Conservation (phyloP, 768 basidiomycete species). For the Rhodotorula diobovata region DNA sequence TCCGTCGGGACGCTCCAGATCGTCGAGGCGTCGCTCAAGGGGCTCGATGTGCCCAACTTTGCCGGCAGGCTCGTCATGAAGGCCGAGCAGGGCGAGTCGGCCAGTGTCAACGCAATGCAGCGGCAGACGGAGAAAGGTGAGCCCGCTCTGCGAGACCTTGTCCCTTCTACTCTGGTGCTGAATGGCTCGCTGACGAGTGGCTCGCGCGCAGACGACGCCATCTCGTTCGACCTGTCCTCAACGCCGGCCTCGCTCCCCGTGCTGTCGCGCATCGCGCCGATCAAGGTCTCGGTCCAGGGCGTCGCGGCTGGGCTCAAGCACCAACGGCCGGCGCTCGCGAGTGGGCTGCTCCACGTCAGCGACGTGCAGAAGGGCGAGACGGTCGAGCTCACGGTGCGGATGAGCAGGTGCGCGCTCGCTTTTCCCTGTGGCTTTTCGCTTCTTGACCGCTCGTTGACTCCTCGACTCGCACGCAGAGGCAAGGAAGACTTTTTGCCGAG, state of each 20-base stretch:
- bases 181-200: no score
- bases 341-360: not conserved
- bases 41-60: not conserved
- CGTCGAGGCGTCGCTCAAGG: not conserved
- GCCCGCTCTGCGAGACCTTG: not conserved
- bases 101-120: not conserved
- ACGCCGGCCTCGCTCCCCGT: not conserved
- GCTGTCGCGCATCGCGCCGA: constrained; percentile 7
- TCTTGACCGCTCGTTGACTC: no score
- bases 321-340: not conserved
- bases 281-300: not conserved
- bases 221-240: not conserved
- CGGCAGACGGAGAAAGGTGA: not conserved
- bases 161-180: not conserved
- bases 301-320: not conserved
- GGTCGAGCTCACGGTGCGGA: not conserved
- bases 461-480: no score
- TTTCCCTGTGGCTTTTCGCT: no score
- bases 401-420: not conserved
- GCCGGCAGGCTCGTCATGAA: not conserved
- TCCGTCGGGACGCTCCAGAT: constrained; percentile 8
- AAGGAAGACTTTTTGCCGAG: no score
- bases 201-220: not conserved
- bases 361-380: not conserved
- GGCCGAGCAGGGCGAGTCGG: not conserved